Base-by-base conservation (phyloP, 2,329 filamentous ascomycete species). In the Xylariaceae sp. region DNA sequence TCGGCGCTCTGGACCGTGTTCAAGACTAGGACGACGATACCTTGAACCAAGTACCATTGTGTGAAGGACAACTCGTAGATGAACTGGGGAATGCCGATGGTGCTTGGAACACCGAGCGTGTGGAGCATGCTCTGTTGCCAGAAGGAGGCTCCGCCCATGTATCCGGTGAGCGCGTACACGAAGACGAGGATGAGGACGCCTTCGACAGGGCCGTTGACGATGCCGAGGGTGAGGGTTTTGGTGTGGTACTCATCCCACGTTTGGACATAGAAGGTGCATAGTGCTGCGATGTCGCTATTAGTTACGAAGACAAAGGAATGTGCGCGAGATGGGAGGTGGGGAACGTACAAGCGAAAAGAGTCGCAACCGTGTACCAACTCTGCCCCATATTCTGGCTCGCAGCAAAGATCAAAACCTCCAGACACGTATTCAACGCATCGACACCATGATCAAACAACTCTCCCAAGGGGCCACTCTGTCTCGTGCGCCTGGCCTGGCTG, bases 231-330 rank as follows among this genome's bases (percentile, higher is more conserved):
- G 44, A 99, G 82, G 3, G 92, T 94, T 71, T 97, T 92, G 47
- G 94, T 99, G 74, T 97, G 93, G 74, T 97, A 99, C 71, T 97
- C 94, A 67, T 99, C 94, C 94, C 94, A 99, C 33, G 94, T 97
- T 71, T 97, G 94, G 40, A 97, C 88, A 71, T 97, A 97, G 72
- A 99, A 99, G n/a, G 94, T 97, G 63, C 95, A 78, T 53, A 93
- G 83, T 6, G 89, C 87, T 90, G 55, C 45, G n/a, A 14, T 18
- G 60, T 51, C 59, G 58, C 54, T 28, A 57, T 54, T 42, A 44
- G 45, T 31, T 10, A 16, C 33, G 14, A 16, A 41, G 36, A 33
- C 14, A 16, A 28, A 47, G 13, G 34, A 14, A 28, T 31, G 14
- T 16, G n/a, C n/a, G 6, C n/a, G 13, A 3, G 36, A 13, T 18